Evolutionary conservation across 2,329 filamentous ascomycete species (phyloP), one percentile per base, ranked within the genome.

Genomic region (Neopestalotiopsis sp.): DNA sequence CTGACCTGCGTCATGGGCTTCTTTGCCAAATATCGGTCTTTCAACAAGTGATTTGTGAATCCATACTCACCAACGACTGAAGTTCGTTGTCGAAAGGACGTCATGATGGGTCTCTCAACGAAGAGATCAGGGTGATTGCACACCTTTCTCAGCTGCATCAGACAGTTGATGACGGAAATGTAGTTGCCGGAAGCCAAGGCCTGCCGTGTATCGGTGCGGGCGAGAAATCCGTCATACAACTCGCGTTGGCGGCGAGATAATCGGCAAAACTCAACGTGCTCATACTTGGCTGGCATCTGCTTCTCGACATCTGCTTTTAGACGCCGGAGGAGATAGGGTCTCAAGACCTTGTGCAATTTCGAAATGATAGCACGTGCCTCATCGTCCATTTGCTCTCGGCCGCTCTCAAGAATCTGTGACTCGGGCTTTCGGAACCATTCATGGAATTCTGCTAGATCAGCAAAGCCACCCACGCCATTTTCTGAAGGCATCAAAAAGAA

Each of bases 71-170:
- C 89, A 9, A 91, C 84, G 2, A 94, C 90, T 2, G 95, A 97
- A 71, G 87, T 92, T 32, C 89, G 86, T 92, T 98, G 97, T 3
- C 94, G 94, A 79, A 98, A 97, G 1, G 96, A 98, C 0, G 95
- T 99, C 81, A 97, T 96, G 75, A 99, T 98, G 1, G 94, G 95
- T 17, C 96, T 90, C 69, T 97, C 97, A 74, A 98, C 93, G 75
- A 99, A 99, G 9, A 99, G 86, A 81, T 99, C 96, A 0, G 96
- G 97, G 77, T 99, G 96, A 74, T 99, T 99, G 86, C 96, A 99
- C 65, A 99, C 97, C 79, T 98, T 98, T 63, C 96, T 91, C 66
- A 99, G 85, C 78, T 97, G 96, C 94, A 99, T 97, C 65, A 99
- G 84, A 80, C 97, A 98, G 78, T 98, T 97, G 81, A 98, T 98